Evolutionary conservation across 2,329 filamentous ascomycete genomes (phyloP), one percentile per base, ranked within the genome.

Genomic region (Botrytis byssoidea): DNA sequence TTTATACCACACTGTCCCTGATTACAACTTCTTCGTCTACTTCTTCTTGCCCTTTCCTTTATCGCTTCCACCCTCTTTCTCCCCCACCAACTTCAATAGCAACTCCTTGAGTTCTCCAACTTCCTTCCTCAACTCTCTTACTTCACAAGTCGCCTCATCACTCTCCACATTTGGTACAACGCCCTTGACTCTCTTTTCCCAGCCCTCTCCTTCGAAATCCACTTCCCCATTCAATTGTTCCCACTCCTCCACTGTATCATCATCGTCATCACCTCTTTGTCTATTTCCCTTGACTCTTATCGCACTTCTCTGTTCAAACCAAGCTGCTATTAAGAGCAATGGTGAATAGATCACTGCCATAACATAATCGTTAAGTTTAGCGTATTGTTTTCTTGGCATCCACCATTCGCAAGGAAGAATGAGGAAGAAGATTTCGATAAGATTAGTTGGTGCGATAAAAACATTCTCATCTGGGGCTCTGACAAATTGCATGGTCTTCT

Each of bases 381-480:
- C 92, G 81, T 98, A 99, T 3, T 83, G 83, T 10, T 85, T 79
- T 75, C 89, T 88, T n/a, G 89, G 84, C 86, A 99, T 87, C 96
- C 95, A 99, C 96, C 96, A 99, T 85, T 98, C 96, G 71, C 97
- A 91, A 0, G 93, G 93, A 0, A 97, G 80, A 57, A 92, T 88
- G 4, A 98, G 88, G 75, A 89, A 85, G 75, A 97, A 86, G 29
- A 98, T 90, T 82, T 99, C 96, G 74, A 99, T 88, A 3, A 99
- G 87, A 82, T 99, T 99, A 83, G 99, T 93, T 0, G 96, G 96
- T 0, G 96, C 91, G 79, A 99, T 97, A 83, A 96, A 99, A 72
- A 99, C 96, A 78, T 99, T 99, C 82, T 99, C 96, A 79, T 99
- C 96, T 0, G 96, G 96, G 0, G 96, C 96, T 67, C 96, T 93